Percentiles rank a stretch among this genome's conserved stretches.
These are phyloP conservation scores for Malassezia yamatoensis DNA, from an alignment of 1,284 basidiomycete species.

Conservation along the genomic window DNA sequence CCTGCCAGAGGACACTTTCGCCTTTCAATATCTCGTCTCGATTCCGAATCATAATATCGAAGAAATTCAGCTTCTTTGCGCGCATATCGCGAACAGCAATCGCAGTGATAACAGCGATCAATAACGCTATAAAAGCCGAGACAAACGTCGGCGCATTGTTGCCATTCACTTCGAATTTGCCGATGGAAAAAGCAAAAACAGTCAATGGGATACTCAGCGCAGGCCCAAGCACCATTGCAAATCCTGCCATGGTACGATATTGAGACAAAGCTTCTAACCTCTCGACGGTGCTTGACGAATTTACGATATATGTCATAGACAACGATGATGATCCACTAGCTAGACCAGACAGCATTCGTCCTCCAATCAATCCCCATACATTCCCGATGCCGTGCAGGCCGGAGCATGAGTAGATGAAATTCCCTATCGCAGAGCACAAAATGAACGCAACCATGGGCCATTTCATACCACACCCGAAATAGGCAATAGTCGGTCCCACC, in stretches of 20 bases:
- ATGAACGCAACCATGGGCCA: neutral
- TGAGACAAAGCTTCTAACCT: neutral
- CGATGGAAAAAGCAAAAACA: neutral
- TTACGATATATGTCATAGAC: neutral
- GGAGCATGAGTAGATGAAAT: neutral
- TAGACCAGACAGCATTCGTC: neutral
- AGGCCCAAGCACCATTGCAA: neutral
- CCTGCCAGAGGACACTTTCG: neutral
- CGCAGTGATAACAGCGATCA: neutral
- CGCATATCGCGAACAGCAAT: neutral
- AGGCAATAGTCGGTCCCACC: neutral
- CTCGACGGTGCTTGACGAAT: neutral
- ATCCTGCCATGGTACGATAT: neutral
- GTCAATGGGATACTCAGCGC: neutral
- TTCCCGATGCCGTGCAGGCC: neutral
- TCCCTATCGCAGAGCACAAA: neutral
- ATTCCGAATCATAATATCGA: neutral
- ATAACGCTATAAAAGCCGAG: neutral
- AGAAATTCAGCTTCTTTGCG: neutral
- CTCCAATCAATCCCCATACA: neutral
- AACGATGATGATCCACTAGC: neutral
- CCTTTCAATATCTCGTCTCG: neutral
- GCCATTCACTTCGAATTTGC: neutral
- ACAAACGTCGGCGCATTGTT: neutral
- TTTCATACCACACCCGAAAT: neutral